phyloP scores from a whole-genome alignment of 768 basidiomycete species.

The Kwoniella dejecticola region DNA sequence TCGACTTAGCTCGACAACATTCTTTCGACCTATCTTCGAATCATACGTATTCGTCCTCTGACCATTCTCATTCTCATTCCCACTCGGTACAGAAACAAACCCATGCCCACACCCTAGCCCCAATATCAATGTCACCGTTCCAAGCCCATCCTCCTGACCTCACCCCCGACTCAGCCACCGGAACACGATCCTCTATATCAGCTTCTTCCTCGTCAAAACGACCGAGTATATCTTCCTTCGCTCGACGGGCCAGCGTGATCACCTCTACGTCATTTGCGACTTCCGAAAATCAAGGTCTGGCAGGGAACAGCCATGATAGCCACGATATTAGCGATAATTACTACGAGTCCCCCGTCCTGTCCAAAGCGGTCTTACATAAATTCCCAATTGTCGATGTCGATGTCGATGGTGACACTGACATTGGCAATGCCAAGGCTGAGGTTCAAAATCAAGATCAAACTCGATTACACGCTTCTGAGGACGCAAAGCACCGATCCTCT shows the following conservation, averaged over 20 bases:
- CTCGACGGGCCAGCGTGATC: slow-evolving; percentile 10
- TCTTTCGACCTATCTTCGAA: slow-evolving; percentile 7
- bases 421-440: too few species aligned
- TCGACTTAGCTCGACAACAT: slow-evolving; percentile 17
- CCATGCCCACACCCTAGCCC: slow-evolving; percentile 17
- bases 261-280: slow-evolving; percentile 16
- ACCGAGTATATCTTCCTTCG: slow-evolving; percentile 20
- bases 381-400: slow-evolving; percentile 14
- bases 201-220: slow-evolving; percentile 14
- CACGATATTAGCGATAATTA: too few species aligned
- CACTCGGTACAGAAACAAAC: slow-evolving; percentile 13
- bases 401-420: too few species aligned
- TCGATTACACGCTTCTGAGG: too few species aligned
- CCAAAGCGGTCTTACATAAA: slow-evolving; percentile 8
- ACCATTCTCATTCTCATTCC: too few species aligned
- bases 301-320: too few species aligned
- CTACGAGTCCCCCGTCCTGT: not conserved
- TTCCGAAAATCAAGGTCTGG: slow-evolving; percentile 1
- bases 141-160: slow-evolving; percentile 21
- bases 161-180: slow-evolving; percentile 21
- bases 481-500: slow-evolving; percentile 1
- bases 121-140: slow-evolving; percentile 22
- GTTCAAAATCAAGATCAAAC: too few species aligned
- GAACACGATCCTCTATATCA: slow-evolving; percentile 19
- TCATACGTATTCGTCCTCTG: slow-evolving; percentile 7